Conservation (phyloP, 306 rosid genomes). For the Corylus americana region DNA sequence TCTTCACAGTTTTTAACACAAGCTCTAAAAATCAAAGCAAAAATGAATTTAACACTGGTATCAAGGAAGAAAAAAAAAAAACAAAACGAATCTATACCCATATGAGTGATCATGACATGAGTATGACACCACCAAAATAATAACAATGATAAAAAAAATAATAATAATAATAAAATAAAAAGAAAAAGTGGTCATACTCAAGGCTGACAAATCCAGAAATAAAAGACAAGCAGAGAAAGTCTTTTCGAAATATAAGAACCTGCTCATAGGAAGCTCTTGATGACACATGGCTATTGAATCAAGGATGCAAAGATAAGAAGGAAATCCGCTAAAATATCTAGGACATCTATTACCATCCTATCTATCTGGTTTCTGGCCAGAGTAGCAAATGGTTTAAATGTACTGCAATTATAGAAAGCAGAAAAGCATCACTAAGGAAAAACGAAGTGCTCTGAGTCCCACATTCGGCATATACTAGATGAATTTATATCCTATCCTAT, state of each 20-base stretch:
- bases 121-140: neutral
- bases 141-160: neutral
- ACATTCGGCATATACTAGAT: neutral
- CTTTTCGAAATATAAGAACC: neutral
- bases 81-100: neutral
- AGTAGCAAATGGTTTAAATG: neutral
- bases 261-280: neutral
- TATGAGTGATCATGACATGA: neutral
- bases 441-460: neutral
- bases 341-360: neutral
- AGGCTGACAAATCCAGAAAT: slow-evolving; percentile 1
- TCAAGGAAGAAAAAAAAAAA: neutral
- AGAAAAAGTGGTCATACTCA: neutral
- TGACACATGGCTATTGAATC: neutral
- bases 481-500: neutral
- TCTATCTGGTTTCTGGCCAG: neutral
- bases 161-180: no score
- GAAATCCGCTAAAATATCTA: neutral
- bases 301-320: neutral
- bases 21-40: slow-evolving; percentile 37
- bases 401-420: neutral
- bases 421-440: neutral
- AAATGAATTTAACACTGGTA: neutral
- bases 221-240: neutral
- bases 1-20: slow-evolving; percentile 65